Base-by-base conservation (phyloP, 148 eudicot species). In the Chenopodium berlandieri region DNA sequence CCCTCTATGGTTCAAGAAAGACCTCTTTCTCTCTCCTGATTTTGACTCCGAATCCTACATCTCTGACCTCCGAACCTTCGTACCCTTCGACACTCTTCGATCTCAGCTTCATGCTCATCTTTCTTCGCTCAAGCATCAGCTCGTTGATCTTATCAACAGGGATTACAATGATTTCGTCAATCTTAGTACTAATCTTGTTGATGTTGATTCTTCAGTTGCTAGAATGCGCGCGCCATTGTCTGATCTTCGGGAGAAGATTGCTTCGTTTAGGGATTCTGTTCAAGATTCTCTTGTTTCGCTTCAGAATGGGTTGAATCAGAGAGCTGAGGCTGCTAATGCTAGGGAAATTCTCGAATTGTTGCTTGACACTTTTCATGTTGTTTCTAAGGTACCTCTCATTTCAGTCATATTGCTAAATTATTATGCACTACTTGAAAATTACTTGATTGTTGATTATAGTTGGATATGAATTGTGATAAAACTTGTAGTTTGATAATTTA, bases 351-450 rank as follows among this genome's bases (percentile, higher is more conserved):
- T 96, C 77, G 93, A 96, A 72, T 68, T 92, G 82, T 86, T 96
- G 93, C 94, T 96, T 1, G 98, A 96, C 75, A 91, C 97, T 6
- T 96, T 94, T 81, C 99, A 96, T 82, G 95, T 92, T 7, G 98
- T 96, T 34, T 96, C 99, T 14, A 95, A 95, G 97, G 98, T 95
- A 73, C 32, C 48, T 20, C 0, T 0, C 27, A 27, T 20, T 19
- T 9, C 2, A 32, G 4, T 20, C 2, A 5, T 44, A 56, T 17
- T 17, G 5, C 62, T 56, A 17, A 17, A 56, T 17, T 56, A 13
- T 56, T 56, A 13, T 56, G 17, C 16, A 16, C 20, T 56, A 56
- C 20, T 56, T 56, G 62, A 5, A 40, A 40, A 40, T 40, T 40
- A 40, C 44, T 6, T 40, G 44, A 40, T 40, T 40, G 44, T 40